phyloP scores from a whole-genome alignment of 139 green algal genomes.

The Chlorella sp. region DNA sequence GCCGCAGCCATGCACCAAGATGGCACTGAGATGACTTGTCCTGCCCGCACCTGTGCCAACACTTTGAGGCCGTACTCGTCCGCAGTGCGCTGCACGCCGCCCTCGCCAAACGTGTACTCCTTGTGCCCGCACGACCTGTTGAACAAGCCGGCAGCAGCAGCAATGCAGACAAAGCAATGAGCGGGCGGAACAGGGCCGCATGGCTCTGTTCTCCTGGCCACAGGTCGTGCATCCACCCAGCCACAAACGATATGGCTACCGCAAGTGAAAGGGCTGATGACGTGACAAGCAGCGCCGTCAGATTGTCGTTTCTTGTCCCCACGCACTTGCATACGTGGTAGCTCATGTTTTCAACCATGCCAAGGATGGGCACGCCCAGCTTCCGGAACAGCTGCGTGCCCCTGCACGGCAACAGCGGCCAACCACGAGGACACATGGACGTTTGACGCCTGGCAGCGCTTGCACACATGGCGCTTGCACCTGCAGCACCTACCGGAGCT shows the following conservation, averaged over 20 bases:
- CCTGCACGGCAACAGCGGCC: slow-evolving; percentile 27
- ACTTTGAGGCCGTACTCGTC: slow-evolving; percentile 63
- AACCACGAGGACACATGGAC: no score
- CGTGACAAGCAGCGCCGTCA: no score
- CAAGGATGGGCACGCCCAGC: slow-evolving; percentile 72
- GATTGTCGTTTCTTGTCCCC: no score
- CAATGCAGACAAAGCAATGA: no score
- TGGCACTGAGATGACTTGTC: not conserved
- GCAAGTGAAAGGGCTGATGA: no score
- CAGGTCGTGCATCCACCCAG: no score
- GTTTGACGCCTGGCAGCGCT: no score
- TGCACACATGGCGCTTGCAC: no score
- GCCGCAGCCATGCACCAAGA: not conserved
- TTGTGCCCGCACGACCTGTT: slow-evolving; percentile 61
- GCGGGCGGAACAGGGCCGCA: no score
- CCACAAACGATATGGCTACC: no score
- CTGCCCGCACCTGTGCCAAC: slow-evolving; percentile 64
- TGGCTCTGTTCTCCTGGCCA: no score
- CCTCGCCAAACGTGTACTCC: slow-evolving; percentile 80
- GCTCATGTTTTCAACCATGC: slow-evolving; percentile 90
- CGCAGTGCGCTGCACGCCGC: slow-evolving; percentile 54
- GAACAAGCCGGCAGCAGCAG: slow-evolving; percentile 10
- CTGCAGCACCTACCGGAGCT: no score
- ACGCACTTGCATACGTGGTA: slow-evolving; percentile 68
- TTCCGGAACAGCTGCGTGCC: slow-evolving; percentile 80